phyloP scores from a whole-genome alignment of 208 protist species.

The Acanthamoeba rhysodes region DNA sequence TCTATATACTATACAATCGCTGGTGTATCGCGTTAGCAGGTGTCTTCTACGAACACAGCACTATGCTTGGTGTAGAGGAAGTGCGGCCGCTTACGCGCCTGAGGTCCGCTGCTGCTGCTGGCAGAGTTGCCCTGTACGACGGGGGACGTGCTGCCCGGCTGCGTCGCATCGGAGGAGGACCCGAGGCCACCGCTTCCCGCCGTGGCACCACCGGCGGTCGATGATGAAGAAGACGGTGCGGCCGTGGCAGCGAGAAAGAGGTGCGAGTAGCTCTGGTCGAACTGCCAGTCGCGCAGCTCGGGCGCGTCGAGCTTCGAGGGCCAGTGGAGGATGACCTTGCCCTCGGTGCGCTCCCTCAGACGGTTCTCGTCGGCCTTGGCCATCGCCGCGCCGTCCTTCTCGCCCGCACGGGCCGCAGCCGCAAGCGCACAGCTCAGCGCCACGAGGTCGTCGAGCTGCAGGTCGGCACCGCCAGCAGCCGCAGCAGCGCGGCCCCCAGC shows the following conservation, averaged over 20 bases:
- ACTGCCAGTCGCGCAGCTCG: slow-evolving; percentile 59
- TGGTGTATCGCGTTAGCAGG: background rate
- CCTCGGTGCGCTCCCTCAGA: slow-evolving; percentile 28
- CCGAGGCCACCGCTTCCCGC: background rate
- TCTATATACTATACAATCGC: slow-evolving; percentile 35
- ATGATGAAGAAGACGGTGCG: background rate
- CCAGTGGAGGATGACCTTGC: slow-evolving; percentile 67
- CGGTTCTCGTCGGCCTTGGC: slow-evolving; percentile 30
- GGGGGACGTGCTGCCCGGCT: slow-evolving; percentile 47
- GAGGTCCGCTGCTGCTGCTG: background rate
- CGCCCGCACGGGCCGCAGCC: background rate
- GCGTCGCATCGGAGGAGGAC: background rate
- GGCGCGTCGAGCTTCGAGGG: slow-evolving; percentile 60
- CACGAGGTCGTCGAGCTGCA: slow-evolving; percentile 16
- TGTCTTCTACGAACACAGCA: slow-evolving; percentile 60
- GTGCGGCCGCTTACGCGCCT: slow-evolving; percentile 39
- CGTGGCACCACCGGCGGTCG: background rate
- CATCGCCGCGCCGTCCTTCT: slow-evolving; percentile 55
- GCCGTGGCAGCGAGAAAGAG: slow-evolving; percentile 33
- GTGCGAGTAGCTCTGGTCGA: slow-evolving; percentile 55
- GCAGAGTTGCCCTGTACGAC: background rate
- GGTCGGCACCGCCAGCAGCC: background rate
- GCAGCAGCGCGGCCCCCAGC: too few relatives aligned
- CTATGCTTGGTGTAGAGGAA: slow-evolving; percentile 70
- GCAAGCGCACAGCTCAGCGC: slow-evolving; percentile 26